Evolutionary conservation across 306 rosid genomes (phyloP), one percentile per base, ranked within the genome.

Genomic region (Medicago arabica): DNA sequence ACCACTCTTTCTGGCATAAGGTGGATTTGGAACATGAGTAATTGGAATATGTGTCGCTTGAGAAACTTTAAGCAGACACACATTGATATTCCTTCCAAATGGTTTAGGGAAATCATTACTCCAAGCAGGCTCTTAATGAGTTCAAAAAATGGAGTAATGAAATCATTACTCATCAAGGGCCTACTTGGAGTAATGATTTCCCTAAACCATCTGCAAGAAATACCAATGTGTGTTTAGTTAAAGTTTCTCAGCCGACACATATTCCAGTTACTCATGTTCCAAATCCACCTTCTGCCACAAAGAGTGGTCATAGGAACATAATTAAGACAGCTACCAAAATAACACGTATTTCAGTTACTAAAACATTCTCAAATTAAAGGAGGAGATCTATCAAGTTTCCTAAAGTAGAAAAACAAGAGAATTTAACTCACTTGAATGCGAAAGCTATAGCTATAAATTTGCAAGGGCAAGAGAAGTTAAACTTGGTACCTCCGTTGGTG

Each of bases 141-240:
- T 23, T 23, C n/a, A n/a, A 83, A n/a, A n/a, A n/a, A n/a, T n/a
- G n/a, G n/a, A n/a, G n/a, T n/a, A n/a, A n/a, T n/a, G n/a, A n/a
- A n/a, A n/a, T n/a, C n/a, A n/a, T n/a, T n/a, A n/a, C 78, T 44
- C 84, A 80, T 66, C 88, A 81, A 67, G n/a, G 66, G 28, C 58
- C 77, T 16, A 64, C 79, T 69, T 83, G n/a, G 13, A 68, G 87
- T 63, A 79, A 18, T 61, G 64, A 63, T 68, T 85, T 62, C 75
- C 85, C 82, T 69, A 3, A 38, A 38, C 28, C 28, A 23, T 1
- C 28, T 23, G 2, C 28, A 23, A 23, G 28, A 2, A 23, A 23
- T 23, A 23, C 3, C 47, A 41, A 9, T 41, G 9, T 41, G 47
- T 44, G 50, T 44, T n/a, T n/a, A 44, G n/a, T 23, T 23, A 23